Conservation (phyloP, 805 yeast genomes). For the Yarrowia sp. region DNA sequence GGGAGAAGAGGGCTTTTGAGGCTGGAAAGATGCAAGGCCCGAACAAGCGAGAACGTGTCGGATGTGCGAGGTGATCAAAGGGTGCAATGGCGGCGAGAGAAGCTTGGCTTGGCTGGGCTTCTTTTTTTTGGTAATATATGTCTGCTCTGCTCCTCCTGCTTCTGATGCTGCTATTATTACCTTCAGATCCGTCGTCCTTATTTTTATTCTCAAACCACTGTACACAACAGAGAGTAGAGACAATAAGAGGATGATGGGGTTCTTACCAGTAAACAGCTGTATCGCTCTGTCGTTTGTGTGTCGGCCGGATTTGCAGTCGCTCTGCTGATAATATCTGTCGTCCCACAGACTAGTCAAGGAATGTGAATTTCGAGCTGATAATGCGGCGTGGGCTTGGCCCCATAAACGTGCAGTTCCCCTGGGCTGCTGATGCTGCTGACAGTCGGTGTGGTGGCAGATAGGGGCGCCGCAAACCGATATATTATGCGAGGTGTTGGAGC, state of each 20-base stretch:
- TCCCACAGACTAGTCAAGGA: too few species aligned
- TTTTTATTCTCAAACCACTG: neutral
- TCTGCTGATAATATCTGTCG: neutral
- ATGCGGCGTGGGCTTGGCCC: neutral
- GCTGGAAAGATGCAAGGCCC: neutral
- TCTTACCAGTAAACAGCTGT: too few species aligned
- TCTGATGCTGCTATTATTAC: neutral
- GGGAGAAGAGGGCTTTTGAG: neutral
- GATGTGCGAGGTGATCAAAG: neutral
- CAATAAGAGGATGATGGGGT: too few species aligned
- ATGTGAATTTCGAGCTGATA: neutral
- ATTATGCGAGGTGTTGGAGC: neutral
- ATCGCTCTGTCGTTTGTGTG: too few species aligned
- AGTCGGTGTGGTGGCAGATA: neutral
- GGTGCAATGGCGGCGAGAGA: neutral
- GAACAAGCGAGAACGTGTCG: neutral
- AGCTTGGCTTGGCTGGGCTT: neutral
- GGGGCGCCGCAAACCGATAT: neutral
- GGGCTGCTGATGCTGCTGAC: neutral
- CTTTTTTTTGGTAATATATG: neutral
- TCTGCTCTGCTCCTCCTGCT: neutral
- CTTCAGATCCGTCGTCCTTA: too few species aligned
- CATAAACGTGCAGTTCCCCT: conserved; percentile 11
- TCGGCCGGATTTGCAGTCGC: too few species aligned
- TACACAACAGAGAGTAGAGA: neutral